These are phyloP conservation scores for Pichia kluyveri DNA, from an alignment of 805 yeast species.

Conservation along the genomic window DNA sequence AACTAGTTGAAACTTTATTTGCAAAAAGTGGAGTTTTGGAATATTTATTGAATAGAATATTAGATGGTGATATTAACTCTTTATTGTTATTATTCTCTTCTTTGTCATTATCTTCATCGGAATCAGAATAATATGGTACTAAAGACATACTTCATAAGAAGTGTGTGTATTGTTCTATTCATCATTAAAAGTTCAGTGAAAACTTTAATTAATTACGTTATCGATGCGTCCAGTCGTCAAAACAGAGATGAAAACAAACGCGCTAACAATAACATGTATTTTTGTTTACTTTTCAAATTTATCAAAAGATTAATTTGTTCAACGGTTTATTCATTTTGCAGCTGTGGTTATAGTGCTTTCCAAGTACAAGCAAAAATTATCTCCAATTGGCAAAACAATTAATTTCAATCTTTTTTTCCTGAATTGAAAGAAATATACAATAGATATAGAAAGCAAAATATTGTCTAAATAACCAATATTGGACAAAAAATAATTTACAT, in stretches of 20 bases:
- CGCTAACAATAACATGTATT: not conserved
- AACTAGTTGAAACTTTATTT: not conserved
- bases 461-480: too few relatives aligned
- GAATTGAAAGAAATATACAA: too few relatives aligned
- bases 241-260: not conserved
- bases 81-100: not conserved
- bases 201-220: not conserved
- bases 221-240: not conserved
- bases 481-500: too few relatives aligned
- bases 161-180: too few relatives aligned
- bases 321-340: too few relatives aligned
- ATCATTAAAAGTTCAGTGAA: too few relatives aligned
- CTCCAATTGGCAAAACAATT: too few relatives aligned
- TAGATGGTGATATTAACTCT: not conserved
- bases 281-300: not conserved
- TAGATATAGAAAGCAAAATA: too few relatives aligned
- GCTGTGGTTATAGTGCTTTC: too few relatives aligned
- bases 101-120: not conserved
- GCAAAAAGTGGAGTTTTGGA: not conserved
- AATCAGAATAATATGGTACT: not conserved
- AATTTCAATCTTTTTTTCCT: too few relatives aligned
- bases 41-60: not conserved
- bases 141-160: not conserved
- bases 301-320: too few relatives aligned
- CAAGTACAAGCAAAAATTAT: too few relatives aligned